Conservation (phyloP, 306 rosid genomes). For the Prunus mongolica region DNA sequence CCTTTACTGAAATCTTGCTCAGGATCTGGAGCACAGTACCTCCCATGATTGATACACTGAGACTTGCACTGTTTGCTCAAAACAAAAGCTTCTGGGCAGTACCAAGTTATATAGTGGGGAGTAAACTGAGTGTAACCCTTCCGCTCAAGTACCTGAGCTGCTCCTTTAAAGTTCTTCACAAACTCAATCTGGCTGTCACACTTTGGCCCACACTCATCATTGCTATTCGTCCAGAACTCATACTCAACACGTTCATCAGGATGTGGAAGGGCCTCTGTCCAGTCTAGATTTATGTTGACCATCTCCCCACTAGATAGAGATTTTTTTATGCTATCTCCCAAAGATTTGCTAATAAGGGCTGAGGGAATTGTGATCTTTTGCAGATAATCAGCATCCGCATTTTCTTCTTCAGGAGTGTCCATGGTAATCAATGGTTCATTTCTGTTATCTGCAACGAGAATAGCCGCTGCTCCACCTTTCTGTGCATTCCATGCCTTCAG, state of each 20-base stretch:
- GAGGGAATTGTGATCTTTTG: conserved; percentile 80
- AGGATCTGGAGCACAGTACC: conserved; percentile 98
- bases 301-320: conserved; percentile 59
- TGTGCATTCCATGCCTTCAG: conserved; percentile 98
- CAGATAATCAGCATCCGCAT: conserved; percentile 57
- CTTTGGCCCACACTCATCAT: conserved; percentile 89
- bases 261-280: conserved; percentile 98
- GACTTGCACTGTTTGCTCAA: conserved; percentile 81
- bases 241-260: conserved; percentile 97
- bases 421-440: conserved; percentile 75
- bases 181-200: conserved; percentile 81
- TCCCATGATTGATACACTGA: conserved; percentile 86
- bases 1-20: conserved; percentile 90
- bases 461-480: conserved; percentile 91
- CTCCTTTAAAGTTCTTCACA: conserved; percentile 73
- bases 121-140: conserved; percentile 83
- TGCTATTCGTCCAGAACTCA: conserved; percentile 95
- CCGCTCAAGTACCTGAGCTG: conserved; percentile 84
- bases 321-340: conserved; percentile 76
- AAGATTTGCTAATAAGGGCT: conserved; percentile 71
- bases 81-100: conserved; percentile 77
- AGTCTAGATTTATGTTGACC: conserved; percentile 82
- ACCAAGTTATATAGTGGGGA: conserved; percentile 94
- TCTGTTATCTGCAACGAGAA: conserved; percentile 86
- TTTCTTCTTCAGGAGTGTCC: conserved; percentile 89